Conservation (phyloP, 208 protist species). For the Crithidia acanthocephali region DNA sequence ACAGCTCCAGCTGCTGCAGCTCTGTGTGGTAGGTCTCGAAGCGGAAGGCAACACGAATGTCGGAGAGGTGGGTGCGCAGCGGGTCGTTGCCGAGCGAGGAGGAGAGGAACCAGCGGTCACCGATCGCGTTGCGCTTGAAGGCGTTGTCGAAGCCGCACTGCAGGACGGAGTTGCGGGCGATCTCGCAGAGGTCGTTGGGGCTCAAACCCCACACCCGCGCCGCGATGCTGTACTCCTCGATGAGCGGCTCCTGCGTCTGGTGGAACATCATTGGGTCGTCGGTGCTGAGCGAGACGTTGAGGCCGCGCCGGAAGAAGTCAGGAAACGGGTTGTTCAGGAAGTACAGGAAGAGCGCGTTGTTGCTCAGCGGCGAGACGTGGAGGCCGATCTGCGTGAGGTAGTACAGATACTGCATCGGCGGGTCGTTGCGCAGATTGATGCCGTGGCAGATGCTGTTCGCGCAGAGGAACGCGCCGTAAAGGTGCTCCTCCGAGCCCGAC, state of each 20-base stretch:
- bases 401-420: slow-evolving; percentile 98
- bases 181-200: slow-evolving; percentile 93
- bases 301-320: slow-evolving; percentile 95
- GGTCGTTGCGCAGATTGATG: slow-evolving; percentile 95
- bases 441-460: slow-evolving; percentile 98
- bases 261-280: slow-evolving; percentile 98
- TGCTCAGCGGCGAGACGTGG: slow-evolving; percentile 99
- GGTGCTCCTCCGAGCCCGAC: slow-evolving; percentile 93
- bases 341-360: slow-evolving; percentile 98
- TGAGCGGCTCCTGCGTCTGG: slow-evolving; percentile 95
- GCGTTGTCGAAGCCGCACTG: slow-evolving; percentile 91
- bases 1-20: slow-evolving; percentile 81
- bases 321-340: slow-evolving; percentile 98
- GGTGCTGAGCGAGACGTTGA: slow-evolving; percentile 99
- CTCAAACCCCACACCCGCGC: slow-evolving; percentile 91
- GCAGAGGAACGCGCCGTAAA: slow-evolving; percentile 95
- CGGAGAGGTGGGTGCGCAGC: slow-evolving; percentile 87
- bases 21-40: slow-evolving; percentile 95
- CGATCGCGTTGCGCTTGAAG: slow-evolving; percentile 90
- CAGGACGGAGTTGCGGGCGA: slow-evolving; percentile 92
- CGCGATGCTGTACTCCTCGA: slow-evolving; percentile 96
- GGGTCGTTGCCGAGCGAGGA: slow-evolving; percentile 91
- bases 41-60: slow-evolving; percentile 93
- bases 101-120: slow-evolving; percentile 89
- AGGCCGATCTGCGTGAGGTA: slow-evolving; percentile 98